Evolutionary conservation across 768 basidiomycete species (phyloP).

Genomic region (Naganishia onofrii): DNA sequence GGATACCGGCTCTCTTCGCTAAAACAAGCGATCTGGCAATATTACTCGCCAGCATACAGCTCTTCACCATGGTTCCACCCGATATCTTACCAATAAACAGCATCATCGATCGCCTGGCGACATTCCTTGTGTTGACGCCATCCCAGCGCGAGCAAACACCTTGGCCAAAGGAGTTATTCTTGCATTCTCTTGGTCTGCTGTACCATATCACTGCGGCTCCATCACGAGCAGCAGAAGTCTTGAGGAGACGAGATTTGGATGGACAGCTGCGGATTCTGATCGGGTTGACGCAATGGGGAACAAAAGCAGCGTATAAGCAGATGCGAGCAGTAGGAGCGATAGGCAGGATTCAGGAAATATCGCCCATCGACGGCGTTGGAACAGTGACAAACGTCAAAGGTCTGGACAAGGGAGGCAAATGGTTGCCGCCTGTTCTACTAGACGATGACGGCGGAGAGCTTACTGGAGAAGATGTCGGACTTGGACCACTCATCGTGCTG

Average conservation of each 20-base stretch:
- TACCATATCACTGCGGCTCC: slow-evolving; percentile 67
- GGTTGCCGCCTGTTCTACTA: slow-evolving; percentile 9
- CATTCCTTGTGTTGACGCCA: slow-evolving; percentile 40
- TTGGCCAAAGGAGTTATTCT: slow-evolving; percentile 55
- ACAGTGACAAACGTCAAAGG: slow-evolving; percentile 25
- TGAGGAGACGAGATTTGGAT: slow-evolving; percentile 63
- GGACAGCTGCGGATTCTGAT: slow-evolving; percentile 22
- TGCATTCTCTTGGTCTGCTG: slow-evolving; percentile 66
- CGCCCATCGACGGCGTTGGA: slow-evolving; percentile 18
- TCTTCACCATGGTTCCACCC: slow-evolving; percentile 40
- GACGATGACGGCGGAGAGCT: slow-evolving; percentile 30
- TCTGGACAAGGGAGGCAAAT: slow-evolving; percentile 12
- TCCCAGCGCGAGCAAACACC: slow-evolving; percentile 49
- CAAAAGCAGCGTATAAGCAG: slow-evolving; percentile 13
- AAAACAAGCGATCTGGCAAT: slow-evolving; percentile 43
- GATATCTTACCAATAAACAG: slow-evolving; percentile 31
- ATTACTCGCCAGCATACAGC: slow-evolving; percentile 38
- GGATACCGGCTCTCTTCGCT: slow-evolving; percentile 39
- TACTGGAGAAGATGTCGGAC: slow-evolving; percentile 25
- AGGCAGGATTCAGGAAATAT: slow-evolving; percentile 18
- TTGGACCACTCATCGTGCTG: slow-evolving; percentile 36
- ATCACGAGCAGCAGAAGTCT: slow-evolving; percentile 65
- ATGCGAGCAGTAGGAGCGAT: slow-evolving; percentile 16
- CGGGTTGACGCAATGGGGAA: slow-evolving; percentile 18
- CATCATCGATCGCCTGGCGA: slow-evolving; percentile 40